Conservation (phyloP, 2,329 filamentous ascomycete genomes). For the Metarhizium brunneum region DNA sequence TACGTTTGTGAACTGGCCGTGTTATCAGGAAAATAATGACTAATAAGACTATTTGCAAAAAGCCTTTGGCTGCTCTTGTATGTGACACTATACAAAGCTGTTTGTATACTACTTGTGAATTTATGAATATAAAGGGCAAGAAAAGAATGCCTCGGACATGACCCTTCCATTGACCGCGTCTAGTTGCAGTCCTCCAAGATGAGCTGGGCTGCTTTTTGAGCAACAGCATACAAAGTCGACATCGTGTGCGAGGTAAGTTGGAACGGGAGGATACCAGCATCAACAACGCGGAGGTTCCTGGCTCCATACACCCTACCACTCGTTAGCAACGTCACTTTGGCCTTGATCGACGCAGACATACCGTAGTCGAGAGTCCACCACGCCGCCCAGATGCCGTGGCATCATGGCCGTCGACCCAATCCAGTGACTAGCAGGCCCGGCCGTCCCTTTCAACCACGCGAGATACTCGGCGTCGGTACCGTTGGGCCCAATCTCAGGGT, state of each 20-base stretch:
- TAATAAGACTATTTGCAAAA: too few relatives aligned
- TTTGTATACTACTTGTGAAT: too few relatives aligned
- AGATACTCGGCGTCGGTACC: conserved; percentile 13
- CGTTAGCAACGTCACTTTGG: not conserved
- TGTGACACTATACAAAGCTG: too few relatives aligned
- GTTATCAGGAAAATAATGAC: too few relatives aligned
- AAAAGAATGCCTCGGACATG: too few relatives aligned
- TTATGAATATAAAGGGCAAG: too few relatives aligned
- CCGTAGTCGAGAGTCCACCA: conserved; percentile 12
- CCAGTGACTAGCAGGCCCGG: conserved; percentile 14
- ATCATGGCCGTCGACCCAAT: conserved; percentile 16
- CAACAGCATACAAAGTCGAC: conserved; percentile 14
- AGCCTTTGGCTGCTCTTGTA: too few relatives aligned
- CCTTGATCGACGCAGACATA: conserved; percentile 1
- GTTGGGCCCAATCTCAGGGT: conserved; percentile 10
- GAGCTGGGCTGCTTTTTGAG: conserved; percentile 12
- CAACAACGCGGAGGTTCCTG: conserved; percentile 12
- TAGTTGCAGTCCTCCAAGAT: conserved; percentile 9
- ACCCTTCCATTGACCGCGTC: not conserved
- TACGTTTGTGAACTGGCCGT: too few relatives aligned
- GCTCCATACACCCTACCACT: conserved; percentile 12
- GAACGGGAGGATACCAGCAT: conserved; percentile 13
- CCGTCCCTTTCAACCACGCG: conserved; percentile 7
- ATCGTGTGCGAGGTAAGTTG: conserved; percentile 14
- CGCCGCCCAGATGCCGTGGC: conserved; percentile 12